Conservation (phyloP, 2,329 filamentous ascomycete genomes). For the Pyricularia grisea region DNA sequence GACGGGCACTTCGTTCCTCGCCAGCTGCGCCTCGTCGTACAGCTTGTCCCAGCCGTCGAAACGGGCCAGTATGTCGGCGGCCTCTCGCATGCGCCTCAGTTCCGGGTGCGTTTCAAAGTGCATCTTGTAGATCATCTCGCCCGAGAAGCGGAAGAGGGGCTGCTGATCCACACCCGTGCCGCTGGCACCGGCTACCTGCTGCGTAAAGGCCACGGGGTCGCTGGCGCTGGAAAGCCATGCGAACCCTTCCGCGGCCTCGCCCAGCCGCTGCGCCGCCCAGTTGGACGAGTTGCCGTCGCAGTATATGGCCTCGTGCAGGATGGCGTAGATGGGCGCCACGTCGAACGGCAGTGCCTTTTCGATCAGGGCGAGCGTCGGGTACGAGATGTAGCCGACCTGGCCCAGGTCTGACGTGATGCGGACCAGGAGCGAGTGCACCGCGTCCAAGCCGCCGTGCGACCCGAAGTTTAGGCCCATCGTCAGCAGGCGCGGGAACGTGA, state of each 20-base stretch:
- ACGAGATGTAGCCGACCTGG: conserved; percentile 65
- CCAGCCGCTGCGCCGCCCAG: conserved; percentile 66
- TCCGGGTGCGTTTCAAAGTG: conserved; percentile 77
- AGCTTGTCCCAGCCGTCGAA: conserved; percentile 63
- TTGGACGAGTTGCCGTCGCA: conserved; percentile 60
- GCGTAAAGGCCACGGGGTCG: not conserved
- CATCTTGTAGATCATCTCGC: conserved; percentile 86
- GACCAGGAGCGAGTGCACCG: conserved; percentile 64
- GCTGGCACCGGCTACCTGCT: not conserved
- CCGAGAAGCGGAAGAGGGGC: conserved; percentile 66
- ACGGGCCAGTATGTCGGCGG: conserved; percentile 61
- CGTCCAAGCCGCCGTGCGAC: conserved; percentile 66
- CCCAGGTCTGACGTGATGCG: conserved; percentile 64
- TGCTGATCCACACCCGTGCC: conserved; percentile 18
- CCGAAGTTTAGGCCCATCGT: conserved; percentile 74
- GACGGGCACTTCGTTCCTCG: conserved; percentile 70
- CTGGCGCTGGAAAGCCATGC: conserved; percentile 34
- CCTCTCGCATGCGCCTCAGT: conserved; percentile 56
- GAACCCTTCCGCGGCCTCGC: conserved; percentile 36
- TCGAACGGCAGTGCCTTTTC: conserved; percentile 65
- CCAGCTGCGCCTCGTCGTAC: conserved; percentile 66
- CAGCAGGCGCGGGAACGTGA: conserved; percentile 68
- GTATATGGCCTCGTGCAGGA: conserved; percentile 85
- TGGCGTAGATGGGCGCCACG: conserved; percentile 68
- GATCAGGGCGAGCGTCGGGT: conserved; percentile 58